Conservation (phyloP, 768 basidiomycete species). For the Roridomyces roridus region DNA sequence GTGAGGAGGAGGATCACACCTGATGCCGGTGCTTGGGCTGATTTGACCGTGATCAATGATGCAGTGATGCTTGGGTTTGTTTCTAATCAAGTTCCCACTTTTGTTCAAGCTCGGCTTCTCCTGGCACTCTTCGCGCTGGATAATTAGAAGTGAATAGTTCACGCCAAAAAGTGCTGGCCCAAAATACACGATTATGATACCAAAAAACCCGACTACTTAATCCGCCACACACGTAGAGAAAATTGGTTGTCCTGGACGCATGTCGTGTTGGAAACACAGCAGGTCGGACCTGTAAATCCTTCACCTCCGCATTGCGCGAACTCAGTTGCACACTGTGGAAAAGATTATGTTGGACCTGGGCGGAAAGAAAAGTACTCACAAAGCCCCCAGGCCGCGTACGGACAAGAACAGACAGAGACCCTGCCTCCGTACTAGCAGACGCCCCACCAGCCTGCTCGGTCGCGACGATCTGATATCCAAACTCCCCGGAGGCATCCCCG, state of each 20-base stretch:
- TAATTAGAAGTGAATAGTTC: too few relatives aligned
- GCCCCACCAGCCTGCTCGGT: constrained; percentile 39
- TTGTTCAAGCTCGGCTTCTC: too few relatives aligned
- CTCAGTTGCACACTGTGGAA: constrained; percentile 8
- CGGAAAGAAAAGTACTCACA: not conserved
- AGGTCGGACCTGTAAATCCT: constrained; percentile 5
- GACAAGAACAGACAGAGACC: constrained; percentile 25
- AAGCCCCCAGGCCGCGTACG: not conserved
- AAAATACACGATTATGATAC: too few relatives aligned
- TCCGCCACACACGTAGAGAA: constrained; percentile 1
- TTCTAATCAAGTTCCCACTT: too few relatives aligned
- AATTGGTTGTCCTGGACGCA: not conserved
- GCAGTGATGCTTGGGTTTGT: too few relatives aligned
- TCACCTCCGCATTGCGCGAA: constrained; percentile 10
- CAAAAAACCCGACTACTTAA: too few relatives aligned
- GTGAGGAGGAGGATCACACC: too few relatives aligned
- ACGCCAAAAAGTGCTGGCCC: too few relatives aligned
- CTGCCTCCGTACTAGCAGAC: constrained; percentile 43
- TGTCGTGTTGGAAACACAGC: constrained; percentile 7
- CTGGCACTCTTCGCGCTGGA: too few relatives aligned
- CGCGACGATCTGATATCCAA: constrained; percentile 54
- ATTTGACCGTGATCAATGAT: too few relatives aligned
- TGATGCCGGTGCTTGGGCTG: too few relatives aligned
- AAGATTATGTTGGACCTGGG: not conserved
- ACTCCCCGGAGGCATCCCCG: constrained; percentile 45